Evolutionary conservation across 2,329 filamentous ascomycete species (phyloP).

Genomic region (Fusarium denticulatum): DNA sequence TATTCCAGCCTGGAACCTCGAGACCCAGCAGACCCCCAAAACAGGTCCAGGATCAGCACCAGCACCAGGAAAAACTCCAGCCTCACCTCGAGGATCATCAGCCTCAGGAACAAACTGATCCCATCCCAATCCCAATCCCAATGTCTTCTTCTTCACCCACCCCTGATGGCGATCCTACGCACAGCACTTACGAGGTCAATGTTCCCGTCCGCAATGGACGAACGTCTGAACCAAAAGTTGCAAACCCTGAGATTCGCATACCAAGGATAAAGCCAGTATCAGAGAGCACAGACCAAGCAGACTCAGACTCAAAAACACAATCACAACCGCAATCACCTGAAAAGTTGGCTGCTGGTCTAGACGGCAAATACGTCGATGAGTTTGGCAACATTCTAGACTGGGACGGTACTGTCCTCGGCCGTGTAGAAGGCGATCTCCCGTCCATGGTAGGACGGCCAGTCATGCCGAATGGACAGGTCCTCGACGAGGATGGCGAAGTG

Average conservation of each 20-base stretch:
- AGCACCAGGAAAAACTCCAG: background rate
- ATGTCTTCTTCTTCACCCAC: constrained; percentile 24
- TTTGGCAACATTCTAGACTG: constrained; percentile 64
- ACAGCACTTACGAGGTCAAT: constrained; percentile 42
- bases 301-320: constrained; percentile 13
- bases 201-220: constrained; percentile 35
- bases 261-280: constrained; percentile 55
- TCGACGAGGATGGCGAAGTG: constrained; percentile 83
- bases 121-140: background rate
- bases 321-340: constrained; percentile 42
- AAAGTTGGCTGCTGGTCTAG: constrained; percentile 53
- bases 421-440: constrained; percentile 63
- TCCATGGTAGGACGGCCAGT: constrained; percentile 63
- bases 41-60: constrained; percentile 11
- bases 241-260: constrained; percentile 47
- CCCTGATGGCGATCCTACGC: constrained; percentile 36
- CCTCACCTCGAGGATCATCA: background rate
- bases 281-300: constrained; percentile 17
- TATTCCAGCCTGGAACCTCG: constrained; percentile 3
- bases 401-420: constrained; percentile 61
- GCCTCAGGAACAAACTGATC: constrained; percentile 4
- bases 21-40: constrained; percentile 19
- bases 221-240: constrained; percentile 12
- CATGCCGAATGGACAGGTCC: constrained; percentile 59
- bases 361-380: constrained; percentile 62